Base-by-base conservation (phyloP, 202 grass and related monocot genomes). In the Schoenoplectus tabernaemontani region DNA sequence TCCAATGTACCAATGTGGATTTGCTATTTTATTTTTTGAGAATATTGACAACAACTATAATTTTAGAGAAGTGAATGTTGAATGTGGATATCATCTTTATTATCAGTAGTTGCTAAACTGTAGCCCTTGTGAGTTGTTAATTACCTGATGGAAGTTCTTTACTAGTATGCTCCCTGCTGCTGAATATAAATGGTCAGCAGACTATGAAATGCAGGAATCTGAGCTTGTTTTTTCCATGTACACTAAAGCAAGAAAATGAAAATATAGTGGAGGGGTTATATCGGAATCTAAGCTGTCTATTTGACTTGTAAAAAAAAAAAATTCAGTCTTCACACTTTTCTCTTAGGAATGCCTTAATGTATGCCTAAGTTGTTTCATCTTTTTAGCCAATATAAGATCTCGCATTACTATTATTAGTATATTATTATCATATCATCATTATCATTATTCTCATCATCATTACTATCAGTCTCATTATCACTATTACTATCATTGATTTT, bases 301-400 rank as follows among this genome's bases (percentile, higher is more conserved):
- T 36, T 54, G 70, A 75, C 17, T 54, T 13, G 36, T 53, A 75
- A 75, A 75, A 56, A n/a, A n/a, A n/a, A 46, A 56, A 74, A 10
- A 74, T 9, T 53, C 26, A 36, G 3, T 53, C 2, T 34, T 34
- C n/a, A n/a, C n/a, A n/a, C n/a, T n/a, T n/a, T n/a, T n/a, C n/a
- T n/a, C n/a, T n/a, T n/a, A n/a, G n/a, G n/a, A n/a, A 51, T n/a
- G 9, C 76, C 77, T 54, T 42, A 54, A 77, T 80, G 37, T 28
- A 15, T 4, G 10, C 26, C 37, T 17, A 4, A 23, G 32, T 60
- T 44, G 33, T 39, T 57, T 65, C 60, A 50, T 65, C 22, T 79
- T 36, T 23, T 13, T 74, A 38, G 30, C 68, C 23, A 57, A 56
- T 5, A 3, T 56, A 62, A 6, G 30, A 48, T n/a, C n/a, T n/a